Evolutionary conservation across 441 rosid species (phyloP).

Genomic region (Capsella rubella): DNA sequence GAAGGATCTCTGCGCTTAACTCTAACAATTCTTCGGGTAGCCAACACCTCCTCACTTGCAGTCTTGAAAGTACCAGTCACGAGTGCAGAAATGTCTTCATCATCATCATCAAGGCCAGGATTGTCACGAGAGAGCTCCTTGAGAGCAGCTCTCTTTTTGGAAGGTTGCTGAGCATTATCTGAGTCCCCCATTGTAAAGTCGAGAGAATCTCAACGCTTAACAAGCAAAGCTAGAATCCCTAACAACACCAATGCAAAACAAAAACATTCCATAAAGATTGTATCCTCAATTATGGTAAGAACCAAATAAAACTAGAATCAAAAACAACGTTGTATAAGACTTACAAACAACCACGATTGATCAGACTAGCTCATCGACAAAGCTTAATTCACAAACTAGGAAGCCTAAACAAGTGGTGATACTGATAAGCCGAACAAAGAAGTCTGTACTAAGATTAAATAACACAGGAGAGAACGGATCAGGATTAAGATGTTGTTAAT

Average conservation of each 20-base stretch:
- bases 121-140: conserved; percentile 81
- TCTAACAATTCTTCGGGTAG: conserved; percentile 75
- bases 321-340: too few relatives aligned
- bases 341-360: too few relatives aligned
- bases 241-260: not conserved
- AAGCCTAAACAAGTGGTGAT: too few relatives aligned
- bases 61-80: conserved; percentile 80
- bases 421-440: too few relatives aligned
- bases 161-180: conserved; percentile 68
- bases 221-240: conserved; percentile 15
- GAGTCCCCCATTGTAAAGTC: conserved; percentile 69
- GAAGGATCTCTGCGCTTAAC: conserved; percentile 62
- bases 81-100: conserved; percentile 62
- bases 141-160: conserved; percentile 92
- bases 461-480: not conserved
- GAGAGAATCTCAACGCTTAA: conserved; percentile 2
- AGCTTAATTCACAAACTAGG: too few relatives aligned
- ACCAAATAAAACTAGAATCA: not conserved
- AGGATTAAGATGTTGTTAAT: not conserved
- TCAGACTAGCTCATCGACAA: too few relatives aligned
- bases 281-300: not conserved
- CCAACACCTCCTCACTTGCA: conserved; percentile 87
- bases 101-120: conserved; percentile 94
- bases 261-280: not conserved
- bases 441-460: too few relatives aligned